Evolutionary conservation across 1,139 yeast species (phyloP).

Genomic region (Candida sanyaensis): DNA sequence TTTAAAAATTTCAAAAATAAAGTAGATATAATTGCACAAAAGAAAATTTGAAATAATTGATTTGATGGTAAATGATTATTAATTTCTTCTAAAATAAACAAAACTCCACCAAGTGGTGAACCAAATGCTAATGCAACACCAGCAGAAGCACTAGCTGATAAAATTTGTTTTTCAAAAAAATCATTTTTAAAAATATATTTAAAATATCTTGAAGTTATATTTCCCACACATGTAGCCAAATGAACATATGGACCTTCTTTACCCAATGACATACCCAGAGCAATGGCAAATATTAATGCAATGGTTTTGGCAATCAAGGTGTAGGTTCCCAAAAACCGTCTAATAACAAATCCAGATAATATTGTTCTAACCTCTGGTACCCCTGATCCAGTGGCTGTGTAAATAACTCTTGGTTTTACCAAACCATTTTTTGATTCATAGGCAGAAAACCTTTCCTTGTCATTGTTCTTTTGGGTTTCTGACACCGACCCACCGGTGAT

Average conservation of each 20-base stretch:
- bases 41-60: constrained; percentile 60
- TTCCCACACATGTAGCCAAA: constrained; percentile 68
- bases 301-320: constrained; percentile 54
- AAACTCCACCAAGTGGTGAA: constrained; percentile 68
- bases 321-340: constrained; percentile 56
- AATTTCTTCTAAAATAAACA: constrained; percentile 66
- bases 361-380: constrained; percentile 67
- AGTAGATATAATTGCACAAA: constrained; percentile 62
- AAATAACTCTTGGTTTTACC: constrained; percentile 33
- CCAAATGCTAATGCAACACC: constrained; percentile 76
- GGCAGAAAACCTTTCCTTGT: background rate
- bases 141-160: constrained; percentile 67
- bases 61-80: constrained; percentile 60
- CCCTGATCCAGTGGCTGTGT: constrained; percentile 65
- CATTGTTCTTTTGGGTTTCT: constrained; percentile 1
- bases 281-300: constrained; percentile 59
- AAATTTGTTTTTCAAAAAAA: constrained; percentile 55
- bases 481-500: constrained; percentile 26
- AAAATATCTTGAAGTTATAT: constrained; percentile 54
- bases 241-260: constrained; percentile 78
- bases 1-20: constrained; percentile 56
- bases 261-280: constrained; percentile 67
- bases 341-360: constrained; percentile 55
- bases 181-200: constrained; percentile 53
- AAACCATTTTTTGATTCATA: constrained; percentile 3